phyloP scores from a whole-genome alignment of 768 basidiomycete genomes.

The Collybia sordida region DNA sequence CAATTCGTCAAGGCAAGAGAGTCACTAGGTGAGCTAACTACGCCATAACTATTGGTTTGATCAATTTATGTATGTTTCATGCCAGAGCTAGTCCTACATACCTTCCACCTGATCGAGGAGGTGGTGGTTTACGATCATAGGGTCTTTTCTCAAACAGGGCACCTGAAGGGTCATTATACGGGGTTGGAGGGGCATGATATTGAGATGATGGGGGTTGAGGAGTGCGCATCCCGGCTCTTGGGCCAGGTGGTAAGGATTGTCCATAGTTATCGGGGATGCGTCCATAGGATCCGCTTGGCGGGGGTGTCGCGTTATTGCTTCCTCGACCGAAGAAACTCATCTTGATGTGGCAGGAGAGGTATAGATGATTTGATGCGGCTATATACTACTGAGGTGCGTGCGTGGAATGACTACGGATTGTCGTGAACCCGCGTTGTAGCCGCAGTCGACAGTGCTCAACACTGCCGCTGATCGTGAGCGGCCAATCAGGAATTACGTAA shows the following conservation, averaged over 20 bases:
- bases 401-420: not conserved
- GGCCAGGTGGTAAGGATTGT: slow-evolving; percentile 27
- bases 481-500: not conserved
- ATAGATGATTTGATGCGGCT: slow-evolving; percentile 1
- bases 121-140: slow-evolving; percentile 39
- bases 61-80: not conserved
- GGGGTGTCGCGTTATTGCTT: slow-evolving; percentile 33
- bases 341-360: slow-evolving; percentile 1
- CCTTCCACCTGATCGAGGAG: slow-evolving; percentile 30
- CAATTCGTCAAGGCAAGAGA: slow-evolving; percentile 79
- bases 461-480: not conserved
- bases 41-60: slow-evolving; percentile 42
- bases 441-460: not conserved
- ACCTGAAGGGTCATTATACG: slow-evolving; percentile 54
- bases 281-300: slow-evolving; percentile 40
- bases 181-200: slow-evolving; percentile 32
- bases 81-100: slow-evolving; percentile 7
- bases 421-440: not conserved
- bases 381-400: slow-evolving; percentile 1
- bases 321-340: slow-evolving; percentile 53
- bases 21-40: slow-evolving; percentile 63
- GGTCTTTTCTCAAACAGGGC: slow-evolving; percentile 51
- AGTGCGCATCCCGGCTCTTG: slow-evolving; percentile 33
- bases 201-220: slow-evolving; percentile 41
- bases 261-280: slow-evolving; percentile 34